A percentile compares a stretch with the other conserved stretches of the same genome.
Evolutionary conservation across 2,329 filamentous ascomycete species (phyloP).

Genomic region (Cryphonectria carpinicola): DNA sequence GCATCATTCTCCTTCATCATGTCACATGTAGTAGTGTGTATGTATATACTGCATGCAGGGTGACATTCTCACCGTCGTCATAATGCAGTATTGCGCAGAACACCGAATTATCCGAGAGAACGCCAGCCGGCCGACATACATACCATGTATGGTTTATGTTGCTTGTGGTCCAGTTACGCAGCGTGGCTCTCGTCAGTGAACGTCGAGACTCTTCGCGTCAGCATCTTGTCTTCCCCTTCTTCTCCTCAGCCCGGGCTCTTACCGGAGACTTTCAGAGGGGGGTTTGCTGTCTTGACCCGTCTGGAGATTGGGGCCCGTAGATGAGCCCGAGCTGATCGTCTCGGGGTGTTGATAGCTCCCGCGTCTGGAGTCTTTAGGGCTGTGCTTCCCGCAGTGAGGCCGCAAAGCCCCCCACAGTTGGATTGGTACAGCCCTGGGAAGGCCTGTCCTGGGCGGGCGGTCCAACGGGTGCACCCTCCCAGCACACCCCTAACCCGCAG

Average conservation of each 20-base stretch:
- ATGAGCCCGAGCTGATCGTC: neutral
- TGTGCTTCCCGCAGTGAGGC: neutral
- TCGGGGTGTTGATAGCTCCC: constrained; percentile 8
- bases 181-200: neutral
- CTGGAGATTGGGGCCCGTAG: neutral
- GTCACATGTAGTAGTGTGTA: neutral
- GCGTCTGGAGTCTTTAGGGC: neutral
- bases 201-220: neutral
- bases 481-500: neutral
- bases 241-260: too few species aligned
- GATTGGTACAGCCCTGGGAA: neutral
- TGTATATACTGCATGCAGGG: neutral
- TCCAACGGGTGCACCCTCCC: neutral
- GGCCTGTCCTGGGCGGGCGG: neutral
- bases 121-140: neutral
- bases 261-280: neutral
- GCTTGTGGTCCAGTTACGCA: neutral
- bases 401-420: neutral
- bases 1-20: neutral
- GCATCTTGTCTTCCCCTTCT: neutral
- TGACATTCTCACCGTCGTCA: neutral
- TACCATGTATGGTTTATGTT: too few species aligned
- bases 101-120: neutral
- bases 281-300: neutral
- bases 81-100: neutral